Evolutionary conservation across 2,329 filamentous ascomycete genomes (phyloP), one percentile per base, ranked within the genome.

Genomic region (Colletotrichum eremochloae): DNA sequence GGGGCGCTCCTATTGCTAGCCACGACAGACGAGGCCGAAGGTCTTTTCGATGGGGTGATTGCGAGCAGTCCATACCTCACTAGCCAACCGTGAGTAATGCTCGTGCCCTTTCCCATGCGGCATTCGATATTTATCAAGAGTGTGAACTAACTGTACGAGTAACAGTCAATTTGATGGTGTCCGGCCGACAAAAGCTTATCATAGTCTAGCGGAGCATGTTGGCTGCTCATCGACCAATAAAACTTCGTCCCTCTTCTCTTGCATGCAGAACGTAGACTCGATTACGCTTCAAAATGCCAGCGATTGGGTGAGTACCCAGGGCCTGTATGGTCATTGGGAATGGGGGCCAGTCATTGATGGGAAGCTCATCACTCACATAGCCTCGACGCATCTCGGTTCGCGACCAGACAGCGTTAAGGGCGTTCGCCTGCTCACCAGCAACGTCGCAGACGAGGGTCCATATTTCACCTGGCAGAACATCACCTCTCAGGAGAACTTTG

Each of bases 31-130:
- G 44, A 44, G 15, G 48, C 56, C 20, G 68, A 56, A 31, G 68
- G 63, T 9, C 48, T 71, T 8, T 71, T 71, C 36, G 38, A 33
- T 11, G 56, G 63, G 14, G 31, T 56, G 1, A 71, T 71, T 42
- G 63, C 56, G 40, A 67, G 63, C 48, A 67, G 68, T 62, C 68
- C 68, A 8, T 71, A 71, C 20, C n/a, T 71, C 24, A 55, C 68
- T 8, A 62, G 46, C 5, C 63, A 61, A 38, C 56, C 63, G 68
- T 70, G 24, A 61, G 68, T 67, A n/a, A 4, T 12, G 20, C 29
- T 5, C 6, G 12, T 6, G 38, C 5, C 24, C 36, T 33, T 6
- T 40, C 2, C 42, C 36, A 2, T n/a, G 15, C 18, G 5, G 18
- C 5, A 8, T 48, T 29, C n/a, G 3, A 3, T 20, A 0, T 33